These are phyloP conservation scores for Candida maris DNA, from an alignment of 805 yeast genomes.

Conservation along the genomic window DNA sequence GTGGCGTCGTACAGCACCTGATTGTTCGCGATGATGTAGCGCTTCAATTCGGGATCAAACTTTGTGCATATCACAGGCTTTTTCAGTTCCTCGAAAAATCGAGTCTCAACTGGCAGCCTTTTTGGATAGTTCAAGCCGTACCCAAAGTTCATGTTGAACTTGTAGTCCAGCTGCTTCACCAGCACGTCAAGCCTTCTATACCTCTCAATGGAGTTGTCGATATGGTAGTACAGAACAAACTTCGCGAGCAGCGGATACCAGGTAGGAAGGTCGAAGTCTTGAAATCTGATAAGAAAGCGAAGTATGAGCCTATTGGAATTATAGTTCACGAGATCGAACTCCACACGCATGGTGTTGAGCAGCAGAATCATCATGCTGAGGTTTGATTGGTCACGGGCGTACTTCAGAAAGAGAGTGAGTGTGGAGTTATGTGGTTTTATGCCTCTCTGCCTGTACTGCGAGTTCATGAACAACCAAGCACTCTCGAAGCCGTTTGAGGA, in stretches of 20 bases:
- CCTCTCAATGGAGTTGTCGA: conserved; percentile 14
- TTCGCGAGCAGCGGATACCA: conserved; percentile 20
- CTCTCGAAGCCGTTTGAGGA: conserved; percentile 7
- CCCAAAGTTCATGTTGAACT: conserved; percentile 10
- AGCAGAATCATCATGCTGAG: conserved; percentile 14
- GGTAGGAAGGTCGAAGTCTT: conserved; percentile 9
- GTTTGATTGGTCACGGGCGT: conserved; percentile 8
- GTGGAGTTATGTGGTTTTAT: conserved; percentile 19
- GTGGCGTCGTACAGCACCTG: not conserved
- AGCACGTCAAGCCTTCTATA: conserved; percentile 18
- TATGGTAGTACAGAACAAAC: conserved; percentile 16
- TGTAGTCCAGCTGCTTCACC: conserved; percentile 14
- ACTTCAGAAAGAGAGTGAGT: conserved; percentile 20
- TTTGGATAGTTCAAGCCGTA: conserved; percentile 1
- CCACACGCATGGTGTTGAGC: conserved; percentile 13
- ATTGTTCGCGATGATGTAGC: not conserved
- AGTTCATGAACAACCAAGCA: conserved; percentile 22
- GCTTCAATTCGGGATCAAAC: not conserved
- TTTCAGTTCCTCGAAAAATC: conserved; percentile 3
- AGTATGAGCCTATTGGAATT: conserved; percentile 16
- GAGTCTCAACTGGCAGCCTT: conserved; percentile 1
- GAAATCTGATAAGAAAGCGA: conserved; percentile 10
- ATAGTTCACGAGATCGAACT: conserved; percentile 14
- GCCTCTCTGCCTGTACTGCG: conserved; percentile 2
- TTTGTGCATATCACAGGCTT: conserved; percentile 1